phyloP scores from a whole-genome alignment of 352 stramenopile species.

The Plasmopara halstedii region DNA sequence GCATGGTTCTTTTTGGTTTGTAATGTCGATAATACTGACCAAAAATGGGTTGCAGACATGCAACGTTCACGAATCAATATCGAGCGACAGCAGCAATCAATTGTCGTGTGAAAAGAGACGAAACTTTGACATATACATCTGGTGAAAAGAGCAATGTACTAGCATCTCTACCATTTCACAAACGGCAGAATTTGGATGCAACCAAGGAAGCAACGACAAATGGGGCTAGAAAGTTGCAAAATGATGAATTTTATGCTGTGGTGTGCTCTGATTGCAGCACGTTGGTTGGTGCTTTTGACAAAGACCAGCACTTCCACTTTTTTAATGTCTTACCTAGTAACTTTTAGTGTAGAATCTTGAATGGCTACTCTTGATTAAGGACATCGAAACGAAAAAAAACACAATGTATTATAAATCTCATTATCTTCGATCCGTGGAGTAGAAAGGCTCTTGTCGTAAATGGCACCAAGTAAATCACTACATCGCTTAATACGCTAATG shows the following conservation, averaged over 20 bases:
- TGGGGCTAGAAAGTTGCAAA: constrained; percentile 22
- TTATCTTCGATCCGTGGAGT: no score
- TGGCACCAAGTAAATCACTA: no score
- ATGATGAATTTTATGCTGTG: constrained; percentile 61
- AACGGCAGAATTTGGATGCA: constrained; percentile 21
- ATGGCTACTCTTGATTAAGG: no score
- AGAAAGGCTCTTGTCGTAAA: no score
- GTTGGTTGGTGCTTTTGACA: constrained; percentile 62
- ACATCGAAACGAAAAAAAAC: no score
- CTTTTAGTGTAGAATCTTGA: no score
- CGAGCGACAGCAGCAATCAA: constrained; percentile 53
- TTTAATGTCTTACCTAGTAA: constrained; percentile 74
- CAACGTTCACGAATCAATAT: constrained; percentile 66
- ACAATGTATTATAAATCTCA: no score
- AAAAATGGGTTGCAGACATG: constrained; percentile 28
- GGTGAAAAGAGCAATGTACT: constrained; percentile 11
- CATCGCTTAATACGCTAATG: no score
- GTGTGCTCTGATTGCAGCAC: constrained; percentile 70
- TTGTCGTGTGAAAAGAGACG: constrained; percentile 60
- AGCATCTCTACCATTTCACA: constrained; percentile 29
- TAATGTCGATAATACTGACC: constrained; percentile 1
- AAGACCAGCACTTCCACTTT: constrained; percentile 56
- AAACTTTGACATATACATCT: constrained; percentile 53
- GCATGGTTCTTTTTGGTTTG: neutral
- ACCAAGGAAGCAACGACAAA: constrained; percentile 7